Percentiles rank a stretch among this genome's conserved stretches.
phyloP scores from a whole-genome alignment of 2,329 filamentous ascomycete genomes.

The Monilinia polystroma region DNA sequence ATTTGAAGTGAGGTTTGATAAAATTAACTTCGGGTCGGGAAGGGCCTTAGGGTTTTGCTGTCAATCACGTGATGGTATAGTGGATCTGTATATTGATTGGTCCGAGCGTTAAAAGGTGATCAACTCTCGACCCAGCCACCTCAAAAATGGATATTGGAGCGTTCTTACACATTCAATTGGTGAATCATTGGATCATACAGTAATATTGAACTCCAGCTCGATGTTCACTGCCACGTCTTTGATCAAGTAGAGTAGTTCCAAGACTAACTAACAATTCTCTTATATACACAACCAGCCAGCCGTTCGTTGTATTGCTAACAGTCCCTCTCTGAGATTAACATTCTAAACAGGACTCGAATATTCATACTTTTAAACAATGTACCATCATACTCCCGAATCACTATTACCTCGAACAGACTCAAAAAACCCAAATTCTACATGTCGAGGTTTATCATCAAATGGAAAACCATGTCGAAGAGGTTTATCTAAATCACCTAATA shows the following conservation, averaged over 20 bases:
- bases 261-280: neutral
- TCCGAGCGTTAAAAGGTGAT: neutral
- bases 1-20: slow-evolving; percentile 4
- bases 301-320: slow-evolving; percentile 20
- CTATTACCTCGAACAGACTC: slow-evolving; percentile 78
- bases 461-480: slow-evolving; percentile 82
- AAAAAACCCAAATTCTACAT: slow-evolving; percentile 79
- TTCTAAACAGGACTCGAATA: slow-evolving; percentile 9
- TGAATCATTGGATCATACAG: slow-evolving; percentile 22
- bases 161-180: neutral
- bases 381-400: slow-evolving; percentile 76
- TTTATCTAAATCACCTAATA: slow-evolving; percentile 49
- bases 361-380: slow-evolving; percentile 46
- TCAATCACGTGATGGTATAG: slow-evolving; percentile 9
- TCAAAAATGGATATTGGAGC: slow-evolving; percentile 15
- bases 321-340: neutral
- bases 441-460: slow-evolving; percentile 77
- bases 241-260: neutral
- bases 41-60: neutral
- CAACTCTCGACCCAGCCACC: slow-evolving; percentile 22
- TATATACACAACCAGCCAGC: too few relatives aligned
- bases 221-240: slow-evolving; percentile 24
- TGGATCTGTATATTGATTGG: neutral
- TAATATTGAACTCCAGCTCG: slow-evolving; percentile 13
- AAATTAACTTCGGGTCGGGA: neutral